A percentile compares a stretch with the other conserved stretches of the same genome.
phyloP scores from a whole-genome alignment of 2,329 filamentous ascomycete species.

The Sporothrix variecibatus region DNA sequence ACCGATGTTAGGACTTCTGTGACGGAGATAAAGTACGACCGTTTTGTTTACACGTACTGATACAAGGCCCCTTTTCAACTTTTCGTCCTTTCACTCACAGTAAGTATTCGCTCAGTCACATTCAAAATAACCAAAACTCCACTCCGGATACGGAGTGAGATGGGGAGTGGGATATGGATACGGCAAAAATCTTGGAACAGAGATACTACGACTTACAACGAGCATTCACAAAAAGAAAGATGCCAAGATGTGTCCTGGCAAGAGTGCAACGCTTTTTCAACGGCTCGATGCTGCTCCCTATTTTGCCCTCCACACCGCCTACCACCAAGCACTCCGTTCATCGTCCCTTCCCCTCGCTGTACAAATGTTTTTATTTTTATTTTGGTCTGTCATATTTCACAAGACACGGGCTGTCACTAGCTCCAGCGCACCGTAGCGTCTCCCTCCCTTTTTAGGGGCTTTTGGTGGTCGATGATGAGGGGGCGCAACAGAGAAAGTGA shows the following conservation, averaged over 20 bases:
- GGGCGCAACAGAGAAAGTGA: not conserved
- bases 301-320: conserved; percentile 10
- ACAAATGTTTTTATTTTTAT: not conserved
- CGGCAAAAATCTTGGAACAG: not conserved
- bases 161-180: not conserved
- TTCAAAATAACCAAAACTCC: not conserved
- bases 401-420: not conserved
- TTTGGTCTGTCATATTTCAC: conserved; percentile 12
- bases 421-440: not conserved
- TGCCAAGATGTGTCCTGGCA: not conserved
- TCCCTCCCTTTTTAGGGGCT: no score
- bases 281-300: not conserved
- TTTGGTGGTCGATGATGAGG: not conserved
- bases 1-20: not conserved
- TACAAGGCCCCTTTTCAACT: not conserved
- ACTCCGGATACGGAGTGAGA: not conserved
- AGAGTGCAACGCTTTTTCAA: not conserved
- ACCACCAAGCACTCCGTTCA: not conserved
- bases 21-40: not conserved
- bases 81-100: no score
- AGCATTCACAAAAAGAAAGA: not conserved
- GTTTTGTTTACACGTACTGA: no score
- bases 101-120: not conserved
- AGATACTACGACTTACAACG: no score
- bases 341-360: not conserved